Percentiles rank a stretch among this genome's conserved stretches.
Evolutionary conservation across 768 basidiomycete species (phyloP).

Genomic region (Lyophyllum decastes): DNA sequence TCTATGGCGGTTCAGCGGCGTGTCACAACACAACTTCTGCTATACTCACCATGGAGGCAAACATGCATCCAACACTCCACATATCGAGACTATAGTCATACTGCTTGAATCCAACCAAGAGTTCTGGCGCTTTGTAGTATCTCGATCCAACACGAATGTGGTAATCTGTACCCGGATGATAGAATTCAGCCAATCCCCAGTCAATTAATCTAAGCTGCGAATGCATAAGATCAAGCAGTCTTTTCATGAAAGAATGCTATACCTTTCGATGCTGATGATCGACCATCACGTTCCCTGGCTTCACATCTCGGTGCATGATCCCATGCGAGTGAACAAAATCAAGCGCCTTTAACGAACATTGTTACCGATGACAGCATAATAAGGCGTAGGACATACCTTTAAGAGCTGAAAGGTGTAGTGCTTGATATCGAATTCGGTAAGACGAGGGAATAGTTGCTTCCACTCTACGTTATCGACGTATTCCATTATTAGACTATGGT

Average conservation of each 20-base stretch:
- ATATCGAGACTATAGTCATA: constrained; percentile 75
- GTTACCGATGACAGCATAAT: background rate
- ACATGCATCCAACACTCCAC: constrained; percentile 77
- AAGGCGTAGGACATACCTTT: constrained; percentile 32
- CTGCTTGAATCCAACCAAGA: constrained; percentile 69
- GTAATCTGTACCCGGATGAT: constrained; percentile 68
- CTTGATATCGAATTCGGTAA: constrained; percentile 67
- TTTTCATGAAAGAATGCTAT: constrained; percentile 13
- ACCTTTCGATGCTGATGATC: constrained; percentile 64
- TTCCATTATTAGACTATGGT: constrained; percentile 69
- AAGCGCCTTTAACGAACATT: constrained; percentile 40
- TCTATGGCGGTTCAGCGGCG: constrained; percentile 33
- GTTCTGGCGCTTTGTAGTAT: constrained; percentile 75
- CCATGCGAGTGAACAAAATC: constrained; percentile 74
- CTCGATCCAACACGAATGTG: constrained; percentile 73
- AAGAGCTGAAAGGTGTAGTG: constrained; percentile 69
- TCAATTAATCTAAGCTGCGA: constrained; percentile 60
- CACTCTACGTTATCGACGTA: constrained; percentile 70
- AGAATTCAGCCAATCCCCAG: constrained; percentile 80
- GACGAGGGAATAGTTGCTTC: constrained; percentile 55
- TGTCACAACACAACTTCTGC: background rate
- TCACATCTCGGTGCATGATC: constrained; percentile 64
- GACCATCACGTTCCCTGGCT: constrained; percentile 68
- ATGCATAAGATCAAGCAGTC: constrained; percentile 2
- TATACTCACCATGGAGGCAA: constrained; percentile 64